Conservation (phyloP, 2,329 filamentous ascomycete species). For the Grosmannia clavigera region DNA sequence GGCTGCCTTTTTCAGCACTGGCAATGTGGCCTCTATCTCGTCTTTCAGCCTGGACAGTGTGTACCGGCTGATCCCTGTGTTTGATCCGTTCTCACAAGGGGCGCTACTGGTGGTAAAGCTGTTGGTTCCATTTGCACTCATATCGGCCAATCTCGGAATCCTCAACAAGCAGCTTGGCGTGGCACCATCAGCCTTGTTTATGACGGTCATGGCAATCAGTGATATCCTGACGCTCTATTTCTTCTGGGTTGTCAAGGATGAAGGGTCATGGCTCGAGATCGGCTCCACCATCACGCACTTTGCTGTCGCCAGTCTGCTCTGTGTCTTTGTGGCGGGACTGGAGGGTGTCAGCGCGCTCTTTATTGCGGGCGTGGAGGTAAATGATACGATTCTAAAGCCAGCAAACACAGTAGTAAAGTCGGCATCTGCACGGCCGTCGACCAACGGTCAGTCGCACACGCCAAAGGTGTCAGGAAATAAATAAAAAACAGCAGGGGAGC, state of each 20-base stretch:
- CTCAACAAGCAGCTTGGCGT: slow-evolving; percentile 76
- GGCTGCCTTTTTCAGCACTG: slow-evolving; percentile 92
- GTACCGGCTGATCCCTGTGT: slow-evolving; percentile 73
- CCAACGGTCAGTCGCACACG: background rate
- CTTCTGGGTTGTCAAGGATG: slow-evolving; percentile 95
- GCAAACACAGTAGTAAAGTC: background rate
- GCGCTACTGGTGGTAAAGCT: slow-evolving; percentile 80
- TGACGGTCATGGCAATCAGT: slow-evolving; percentile 83
- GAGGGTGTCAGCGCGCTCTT: slow-evolving; percentile 79
- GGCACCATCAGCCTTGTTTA: slow-evolving; percentile 80
- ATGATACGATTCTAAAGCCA: background rate
- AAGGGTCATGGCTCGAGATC: slow-evolving; percentile 95
- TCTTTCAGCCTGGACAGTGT: slow-evolving; percentile 92
- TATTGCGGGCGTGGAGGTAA: slow-evolving; percentile 66
- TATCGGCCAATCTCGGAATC: slow-evolving; percentile 89
- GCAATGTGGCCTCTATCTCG: slow-evolving; percentile 88
- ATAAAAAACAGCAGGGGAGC: background rate
- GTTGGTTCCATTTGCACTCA: slow-evolving; percentile 82
- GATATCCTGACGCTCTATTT: slow-evolving; percentile 91
- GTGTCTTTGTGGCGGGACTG: slow-evolving; percentile 78
- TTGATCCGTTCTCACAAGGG: slow-evolving; percentile 85
- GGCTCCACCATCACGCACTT: slow-evolving; percentile 95
- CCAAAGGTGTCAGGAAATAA: background rate
- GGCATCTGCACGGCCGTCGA: background rate
- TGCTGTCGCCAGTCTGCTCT: slow-evolving; percentile 77